Evolutionary conservation across 805 yeast species (phyloP).

Genomic region (Candida argentea): DNA sequence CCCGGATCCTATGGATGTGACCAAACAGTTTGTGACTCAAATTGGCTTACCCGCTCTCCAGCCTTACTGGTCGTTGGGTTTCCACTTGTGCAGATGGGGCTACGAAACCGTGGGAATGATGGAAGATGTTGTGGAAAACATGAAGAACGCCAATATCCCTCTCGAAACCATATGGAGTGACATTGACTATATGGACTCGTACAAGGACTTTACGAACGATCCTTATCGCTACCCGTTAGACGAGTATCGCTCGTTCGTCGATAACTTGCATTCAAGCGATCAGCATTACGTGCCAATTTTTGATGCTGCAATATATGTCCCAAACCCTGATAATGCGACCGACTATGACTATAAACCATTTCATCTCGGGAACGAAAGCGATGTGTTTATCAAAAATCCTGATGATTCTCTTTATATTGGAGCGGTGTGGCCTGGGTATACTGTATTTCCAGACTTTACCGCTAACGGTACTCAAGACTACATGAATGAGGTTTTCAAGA

Average conservation of each 20-base stretch:
- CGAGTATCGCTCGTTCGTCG: slow-evolving; percentile 9
- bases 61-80: slow-evolving; percentile 18
- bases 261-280: slow-evolving; percentile 9
- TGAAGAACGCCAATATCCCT: slow-evolving; percentile 10
- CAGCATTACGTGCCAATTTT: slow-evolving; percentile 18
- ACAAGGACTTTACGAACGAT: slow-evolving; percentile 15
- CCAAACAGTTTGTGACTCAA: slow-evolving; percentile 12
- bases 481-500: slow-evolving; percentile 13
- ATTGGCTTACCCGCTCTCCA: slow-evolving; percentile 16
- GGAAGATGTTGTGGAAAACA: slow-evolving; percentile 10
- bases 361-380: slow-evolving; percentile 9
- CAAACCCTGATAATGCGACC: slow-evolving; percentile 12
- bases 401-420: slow-evolving; percentile 19
- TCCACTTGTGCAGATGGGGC: slow-evolving; percentile 19
- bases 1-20: slow-evolving; percentile 14
- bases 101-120: slow-evolving; percentile 10
- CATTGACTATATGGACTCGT: slow-evolving; percentile 16
- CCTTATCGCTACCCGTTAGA: slow-evolving; percentile 12
- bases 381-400: slow-evolving; percentile 14
- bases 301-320: slow-evolving; percentile 17
- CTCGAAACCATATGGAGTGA: slow-evolving; percentile 17
- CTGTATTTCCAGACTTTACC: slow-evolving; percentile 19
- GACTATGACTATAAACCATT: slow-evolving; percentile 10
- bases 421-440: slow-evolving; percentile 22
- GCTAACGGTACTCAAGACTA: slow-evolving; percentile 11